phyloP scores from a whole-genome alignment of 2,329 filamentous ascomycete species.

The Aphanocladium album region DNA sequence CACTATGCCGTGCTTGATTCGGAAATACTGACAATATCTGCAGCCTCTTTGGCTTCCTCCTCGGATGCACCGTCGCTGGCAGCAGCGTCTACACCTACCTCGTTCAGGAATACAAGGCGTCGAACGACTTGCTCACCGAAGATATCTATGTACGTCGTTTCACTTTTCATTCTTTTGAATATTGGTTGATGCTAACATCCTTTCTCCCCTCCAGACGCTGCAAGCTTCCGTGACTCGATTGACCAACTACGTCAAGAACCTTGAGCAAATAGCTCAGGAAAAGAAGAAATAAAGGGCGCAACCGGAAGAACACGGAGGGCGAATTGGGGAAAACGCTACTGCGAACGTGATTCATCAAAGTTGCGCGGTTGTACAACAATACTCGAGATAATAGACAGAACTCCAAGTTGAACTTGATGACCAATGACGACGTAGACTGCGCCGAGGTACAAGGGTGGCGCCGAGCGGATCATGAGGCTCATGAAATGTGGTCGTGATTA shows the following conservation, averaged over 20 bases:
- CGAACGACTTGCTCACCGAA: constrained; percentile 88
- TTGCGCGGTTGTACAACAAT: constrained; percentile 3
- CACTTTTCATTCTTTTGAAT: neutral
- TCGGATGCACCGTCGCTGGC: constrained; percentile 75
- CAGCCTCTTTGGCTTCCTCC: constrained; percentile 87
- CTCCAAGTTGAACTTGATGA: neutral
- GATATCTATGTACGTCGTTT: constrained; percentile 81
- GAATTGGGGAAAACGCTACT: neutral
- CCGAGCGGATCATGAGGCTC: neutral
- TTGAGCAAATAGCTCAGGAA: constrained; percentile 76
- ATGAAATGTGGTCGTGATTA: too few relatives aligned
- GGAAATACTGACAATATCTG: neutral
- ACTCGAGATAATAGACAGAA: neutral
- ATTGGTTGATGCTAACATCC: neutral
- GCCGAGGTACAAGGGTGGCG: neutral
- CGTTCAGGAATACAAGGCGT: constrained; percentile 85
- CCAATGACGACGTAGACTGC: neutral
- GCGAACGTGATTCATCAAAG: neutral
- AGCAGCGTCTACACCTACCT: constrained; percentile 87
- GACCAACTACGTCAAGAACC: constrained; percentile 72
- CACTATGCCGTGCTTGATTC: neutral
- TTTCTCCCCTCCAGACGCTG: constrained; percentile 55
- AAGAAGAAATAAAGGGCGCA: constrained; percentile 56
- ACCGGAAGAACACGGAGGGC: neutral
- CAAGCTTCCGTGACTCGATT: constrained; percentile 84